Percentiles rank a stretch among this genome's conserved stretches.
These are phyloP conservation scores for Chenopodium formosanum DNA, from an alignment of 148 eudicot genomes.

Conservation along the genomic window DNA sequence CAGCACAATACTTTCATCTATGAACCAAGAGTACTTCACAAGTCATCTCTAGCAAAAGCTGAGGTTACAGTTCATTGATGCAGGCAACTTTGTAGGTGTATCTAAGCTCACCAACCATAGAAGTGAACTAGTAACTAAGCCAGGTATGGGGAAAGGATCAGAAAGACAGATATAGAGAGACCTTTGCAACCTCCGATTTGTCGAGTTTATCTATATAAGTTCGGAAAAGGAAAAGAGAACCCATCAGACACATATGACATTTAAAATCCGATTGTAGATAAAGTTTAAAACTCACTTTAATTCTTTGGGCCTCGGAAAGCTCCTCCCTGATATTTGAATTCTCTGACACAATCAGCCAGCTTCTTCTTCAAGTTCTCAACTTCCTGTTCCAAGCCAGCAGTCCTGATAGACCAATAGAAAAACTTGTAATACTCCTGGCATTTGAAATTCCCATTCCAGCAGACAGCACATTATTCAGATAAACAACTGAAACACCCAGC, in stretches of 20 bases:
- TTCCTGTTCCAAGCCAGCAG: conserved; percentile 95
- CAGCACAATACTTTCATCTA: too few relatives aligned
- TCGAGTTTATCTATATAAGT: conserved; percentile 74
- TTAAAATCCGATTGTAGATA: neutral
- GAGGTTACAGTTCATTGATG: neutral
- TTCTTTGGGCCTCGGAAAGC: conserved; percentile 84
- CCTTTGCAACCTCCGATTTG: conserved; percentile 79
- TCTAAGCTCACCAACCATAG: neutral
- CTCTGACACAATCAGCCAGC: conserved; percentile 61
- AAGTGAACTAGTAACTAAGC: neutral
- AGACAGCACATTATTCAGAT: conserved; percentile 5
- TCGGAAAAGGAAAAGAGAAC: conserved; percentile 38
- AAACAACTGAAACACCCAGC: neutral
- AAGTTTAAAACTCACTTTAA: conserved; percentile 57
- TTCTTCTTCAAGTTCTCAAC: conserved; percentile 72
- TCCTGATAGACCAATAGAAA: conserved; percentile 53
- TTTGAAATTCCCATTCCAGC: conserved; percentile 9
- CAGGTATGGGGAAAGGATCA: too few relatives aligned
- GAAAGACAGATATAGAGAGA: conserved; percentile 15
- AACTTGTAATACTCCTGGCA: conserved; percentile 11
- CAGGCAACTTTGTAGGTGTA: neutral
- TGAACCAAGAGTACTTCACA: too few relatives aligned
- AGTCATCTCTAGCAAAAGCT: neutral
- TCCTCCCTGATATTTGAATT: conserved; percentile 80
- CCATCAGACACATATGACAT: conserved; percentile 12